phyloP scores from a whole-genome alignment of 176 grass and related monocot species.

The Ampelocalamus luodianensis region DNA sequence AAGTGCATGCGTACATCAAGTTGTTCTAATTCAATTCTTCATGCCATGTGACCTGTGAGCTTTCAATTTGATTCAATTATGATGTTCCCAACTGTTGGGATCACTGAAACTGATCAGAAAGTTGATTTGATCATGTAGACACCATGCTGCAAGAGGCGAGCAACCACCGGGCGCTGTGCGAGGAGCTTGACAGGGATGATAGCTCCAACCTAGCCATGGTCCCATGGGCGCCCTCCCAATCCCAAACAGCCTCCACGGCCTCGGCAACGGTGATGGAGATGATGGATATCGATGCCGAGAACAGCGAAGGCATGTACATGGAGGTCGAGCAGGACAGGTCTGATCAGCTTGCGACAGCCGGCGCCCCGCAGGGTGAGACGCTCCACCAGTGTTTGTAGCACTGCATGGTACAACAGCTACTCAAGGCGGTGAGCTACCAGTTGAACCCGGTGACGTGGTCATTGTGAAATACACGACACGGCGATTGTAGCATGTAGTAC shows the following conservation, averaged over 20 bases:
- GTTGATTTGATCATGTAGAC: too few relatives aligned
- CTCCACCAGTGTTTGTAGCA: neutral
- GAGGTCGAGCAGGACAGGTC: too few relatives aligned
- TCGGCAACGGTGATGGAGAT: neutral
- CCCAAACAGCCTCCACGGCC: neutral
- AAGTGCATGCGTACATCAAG: too few relatives aligned
- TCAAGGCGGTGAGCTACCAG: constrained; percentile 38
- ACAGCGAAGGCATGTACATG: too few relatives aligned
- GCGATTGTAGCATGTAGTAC: too few relatives aligned
- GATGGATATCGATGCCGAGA: constrained; percentile 28
- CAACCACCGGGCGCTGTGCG: constrained; percentile 19
- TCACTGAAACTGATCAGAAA: too few relatives aligned
- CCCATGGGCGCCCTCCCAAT: constrained; percentile 30
- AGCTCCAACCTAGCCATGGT: constrained; percentile 38
- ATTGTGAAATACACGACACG: neutral
- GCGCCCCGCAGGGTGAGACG: too few relatives aligned
- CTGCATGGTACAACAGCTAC: neutral
- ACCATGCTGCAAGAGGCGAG: constrained; percentile 1
- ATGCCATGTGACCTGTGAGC: too few relatives aligned
- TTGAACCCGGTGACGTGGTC: constrained; percentile 44
- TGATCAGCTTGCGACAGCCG: too few relatives aligned
- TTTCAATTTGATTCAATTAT: too few relatives aligned
- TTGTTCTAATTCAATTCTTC: too few relatives aligned
- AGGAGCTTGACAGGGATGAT: constrained; percentile 11
- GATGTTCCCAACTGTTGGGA: too few relatives aligned